Evolutionary conservation across 2,329 filamentous ascomycete genomes (phyloP).

Genomic region (Bertia moriformis): DNA sequence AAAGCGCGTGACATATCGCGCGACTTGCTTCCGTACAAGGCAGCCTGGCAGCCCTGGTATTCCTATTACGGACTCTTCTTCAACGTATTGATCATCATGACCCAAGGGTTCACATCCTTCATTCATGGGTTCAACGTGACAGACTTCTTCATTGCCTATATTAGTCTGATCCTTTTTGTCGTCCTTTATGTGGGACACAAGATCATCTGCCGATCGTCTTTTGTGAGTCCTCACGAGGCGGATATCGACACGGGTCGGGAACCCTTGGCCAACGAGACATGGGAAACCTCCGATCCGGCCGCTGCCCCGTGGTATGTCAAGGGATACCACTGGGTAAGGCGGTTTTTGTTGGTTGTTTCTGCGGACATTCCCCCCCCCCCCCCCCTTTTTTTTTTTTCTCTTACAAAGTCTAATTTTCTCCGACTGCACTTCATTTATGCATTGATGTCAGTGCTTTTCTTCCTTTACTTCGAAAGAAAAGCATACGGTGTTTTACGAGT

Average conservation of each 20-base stretch:
- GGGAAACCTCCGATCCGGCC: slow-evolving; percentile 45
- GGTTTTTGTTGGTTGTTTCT: too few species aligned
- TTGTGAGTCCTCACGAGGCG: slow-evolving; percentile 24
- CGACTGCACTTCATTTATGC: too few species aligned
- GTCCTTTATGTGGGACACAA: slow-evolving; percentile 48
- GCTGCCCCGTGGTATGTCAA: slow-evolving; percentile 12
- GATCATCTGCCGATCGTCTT: slow-evolving; percentile 26
- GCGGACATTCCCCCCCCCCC: too few species aligned
- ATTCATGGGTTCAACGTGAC: slow-evolving; percentile 50
- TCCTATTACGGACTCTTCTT: slow-evolving; percentile 43
- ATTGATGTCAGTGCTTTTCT: too few species aligned
- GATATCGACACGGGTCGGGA: slow-evolving; percentile 34
- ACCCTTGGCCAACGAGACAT: slow-evolving; percentile 17
- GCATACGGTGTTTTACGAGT: too few species aligned
- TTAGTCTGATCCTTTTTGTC: slow-evolving; percentile 47
- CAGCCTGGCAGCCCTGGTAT: slow-evolving; percentile 44
- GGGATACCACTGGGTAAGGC: too few species aligned
- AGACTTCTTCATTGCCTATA: slow-evolving; percentile 50
- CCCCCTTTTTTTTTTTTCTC: too few species aligned
- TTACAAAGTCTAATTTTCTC: too few species aligned
- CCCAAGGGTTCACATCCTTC: slow-evolving; percentile 66
- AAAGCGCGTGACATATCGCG: slow-evolving; percentile 32
- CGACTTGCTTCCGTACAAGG: slow-evolving; percentile 32
- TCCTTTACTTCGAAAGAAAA: too few species aligned
- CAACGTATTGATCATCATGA: slow-evolving; percentile 48